Conservation (phyloP, 192 early-diverging fungal genomes). For the Chytriomyces sp. region DNA sequence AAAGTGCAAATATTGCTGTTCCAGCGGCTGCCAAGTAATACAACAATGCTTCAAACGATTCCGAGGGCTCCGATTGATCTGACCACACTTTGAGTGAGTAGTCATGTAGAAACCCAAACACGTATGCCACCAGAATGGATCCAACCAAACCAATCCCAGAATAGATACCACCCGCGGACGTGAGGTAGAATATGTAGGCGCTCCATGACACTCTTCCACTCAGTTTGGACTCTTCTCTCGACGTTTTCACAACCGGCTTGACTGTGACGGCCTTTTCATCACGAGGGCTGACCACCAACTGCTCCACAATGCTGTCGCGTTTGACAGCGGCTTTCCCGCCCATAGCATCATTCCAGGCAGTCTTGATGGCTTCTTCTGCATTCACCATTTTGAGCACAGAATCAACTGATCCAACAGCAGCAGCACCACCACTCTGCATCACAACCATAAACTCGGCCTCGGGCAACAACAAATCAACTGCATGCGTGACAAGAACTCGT, state of each 20-base stretch:
- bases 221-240: conserved; percentile 44
- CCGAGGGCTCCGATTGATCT: neutral
- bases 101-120: conserved; percentile 40
- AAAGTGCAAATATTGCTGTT: conserved; percentile 17
- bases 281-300: neutral
- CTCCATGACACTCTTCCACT: conserved; percentile 41
- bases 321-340: neutral
- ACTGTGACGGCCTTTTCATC: neutral
- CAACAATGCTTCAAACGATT: conserved; percentile 1
- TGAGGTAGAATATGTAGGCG: conserved; percentile 49
- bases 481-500: conserved; percentile 82
- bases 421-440: conserved; percentile 36
- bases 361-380: neutral
- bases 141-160: conserved; percentile 27
- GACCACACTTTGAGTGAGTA: conserved; percentile 50
- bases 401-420: neutral
- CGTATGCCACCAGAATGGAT: conserved; percentile 37
- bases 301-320: neutral
- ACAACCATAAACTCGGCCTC: conserved; percentile 38
- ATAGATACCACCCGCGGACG: conserved; percentile 41
- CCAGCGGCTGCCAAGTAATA: conserved; percentile 9
- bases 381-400: neutral
- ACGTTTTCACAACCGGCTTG: neutral
- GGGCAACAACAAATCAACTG: conserved; percentile 32
- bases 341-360: conserved; percentile 7